Conservation (phyloP, 2,329 filamentous ascomycete genomes). For the Paradendryphiella salina region DNA sequence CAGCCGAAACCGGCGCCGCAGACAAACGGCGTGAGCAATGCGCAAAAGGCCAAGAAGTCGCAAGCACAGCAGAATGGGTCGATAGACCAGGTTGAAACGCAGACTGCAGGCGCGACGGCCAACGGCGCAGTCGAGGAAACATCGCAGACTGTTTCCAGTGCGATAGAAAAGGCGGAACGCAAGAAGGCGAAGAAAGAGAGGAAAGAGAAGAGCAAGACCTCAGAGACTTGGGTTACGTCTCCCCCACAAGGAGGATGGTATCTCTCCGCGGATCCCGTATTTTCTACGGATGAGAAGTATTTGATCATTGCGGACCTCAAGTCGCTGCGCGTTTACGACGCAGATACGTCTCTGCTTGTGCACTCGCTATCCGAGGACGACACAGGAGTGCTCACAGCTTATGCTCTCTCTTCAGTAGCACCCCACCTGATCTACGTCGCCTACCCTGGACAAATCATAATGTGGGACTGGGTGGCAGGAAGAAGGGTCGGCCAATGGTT, state of each 20-base stretch:
- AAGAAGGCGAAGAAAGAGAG: constrained; percentile 26
- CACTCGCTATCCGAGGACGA: constrained; percentile 63
- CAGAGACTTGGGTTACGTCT: constrained; percentile 46
- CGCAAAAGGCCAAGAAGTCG: constrained; percentile 13
- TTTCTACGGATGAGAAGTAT: constrained; percentile 61
- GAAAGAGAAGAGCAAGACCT: constrained; percentile 25
- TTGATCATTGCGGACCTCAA: constrained; percentile 75
- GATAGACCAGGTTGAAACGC: neutral
- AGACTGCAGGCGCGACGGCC: constrained; percentile 3
- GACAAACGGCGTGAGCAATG: constrained; percentile 9
- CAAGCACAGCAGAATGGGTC: constrained; percentile 2
- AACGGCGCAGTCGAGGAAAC: neutral
- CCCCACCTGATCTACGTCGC: constrained; percentile 58
- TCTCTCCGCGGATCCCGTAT: constrained; percentile 59
- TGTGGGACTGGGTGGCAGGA: constrained; percentile 63
- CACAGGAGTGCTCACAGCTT: constrained; percentile 54
- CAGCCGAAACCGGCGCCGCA: constrained; percentile 17
- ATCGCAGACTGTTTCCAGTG: constrained; percentile 9
- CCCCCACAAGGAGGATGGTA: constrained; percentile 59
- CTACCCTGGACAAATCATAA: constrained; percentile 56
- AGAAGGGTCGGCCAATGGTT: constrained; percentile 51
- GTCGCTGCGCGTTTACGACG: constrained; percentile 78
- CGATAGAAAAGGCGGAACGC: constrained; percentile 6
- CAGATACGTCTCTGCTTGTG: constrained; percentile 77
- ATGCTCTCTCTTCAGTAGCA: constrained; percentile 56